Percentiles rank a stretch among this genome's conserved stretches.
Conservation (phyloP, 768 basidiomycete genomes). For the Pulveroboletus sp. region DNA sequence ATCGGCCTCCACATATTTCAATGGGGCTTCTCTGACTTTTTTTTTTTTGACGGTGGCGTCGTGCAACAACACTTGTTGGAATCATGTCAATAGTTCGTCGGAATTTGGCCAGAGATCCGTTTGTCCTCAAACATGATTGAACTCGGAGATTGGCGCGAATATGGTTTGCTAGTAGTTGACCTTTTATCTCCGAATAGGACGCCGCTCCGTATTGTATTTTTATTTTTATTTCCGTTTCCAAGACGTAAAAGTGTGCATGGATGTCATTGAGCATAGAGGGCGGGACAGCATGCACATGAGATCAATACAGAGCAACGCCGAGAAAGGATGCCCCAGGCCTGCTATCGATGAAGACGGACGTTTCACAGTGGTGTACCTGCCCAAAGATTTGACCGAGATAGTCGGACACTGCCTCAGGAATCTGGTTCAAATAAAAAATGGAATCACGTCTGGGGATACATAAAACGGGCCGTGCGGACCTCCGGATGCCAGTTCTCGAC, state of each 20-base stretch:
- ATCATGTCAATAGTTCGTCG: conserved; percentile 15
- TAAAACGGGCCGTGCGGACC: neutral
- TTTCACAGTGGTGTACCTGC: conserved; percentile 5
- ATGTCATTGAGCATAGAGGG: neutral
- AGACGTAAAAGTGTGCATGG: conserved; percentile 23
- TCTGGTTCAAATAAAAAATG: conserved; percentile 17
- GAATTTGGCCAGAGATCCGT: conserved; percentile 19
- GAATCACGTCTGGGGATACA: conserved; percentile 3
- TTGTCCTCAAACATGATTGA: conserved; percentile 17
- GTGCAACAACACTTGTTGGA: conserved; percentile 10
- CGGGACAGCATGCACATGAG: neutral
- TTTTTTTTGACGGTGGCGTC: conserved; percentile 26
- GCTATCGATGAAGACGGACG: conserved; percentile 1
- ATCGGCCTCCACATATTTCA: conserved; percentile 12
- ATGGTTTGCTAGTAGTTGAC: conserved; percentile 21
- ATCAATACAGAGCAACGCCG: neutral
- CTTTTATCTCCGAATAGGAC: conserved; percentile 25
- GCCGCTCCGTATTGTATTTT: neutral
- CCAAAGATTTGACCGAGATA: conserved; percentile 2
- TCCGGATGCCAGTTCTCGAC: conserved; percentile 12
- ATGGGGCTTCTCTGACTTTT: conserved; percentile 9
- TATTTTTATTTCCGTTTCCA: conserved; percentile 4
- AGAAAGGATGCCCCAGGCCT: neutral
- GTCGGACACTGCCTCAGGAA: conserved; percentile 5
- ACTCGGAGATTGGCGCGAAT: conserved; percentile 24